Percentiles rank a stretch among this genome's conserved stretches.
Evolutionary conservation across 768 basidiomycete species (phyloP).

Genomic region (Lactarius deliciosus): DNA sequence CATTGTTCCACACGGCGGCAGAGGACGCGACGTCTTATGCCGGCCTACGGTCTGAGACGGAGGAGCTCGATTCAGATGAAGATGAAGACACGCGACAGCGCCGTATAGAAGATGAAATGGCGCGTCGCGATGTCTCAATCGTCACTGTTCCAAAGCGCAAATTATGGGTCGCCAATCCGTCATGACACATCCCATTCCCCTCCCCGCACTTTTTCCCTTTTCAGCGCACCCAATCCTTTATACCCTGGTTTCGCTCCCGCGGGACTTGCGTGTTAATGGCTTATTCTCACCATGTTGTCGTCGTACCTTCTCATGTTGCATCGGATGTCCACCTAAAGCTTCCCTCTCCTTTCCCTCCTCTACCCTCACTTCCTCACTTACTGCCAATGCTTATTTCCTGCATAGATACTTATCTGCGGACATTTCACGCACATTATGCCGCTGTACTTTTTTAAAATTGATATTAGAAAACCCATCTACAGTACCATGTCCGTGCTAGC

Average conservation of each 20-base stretch:
- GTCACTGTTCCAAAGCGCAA: constrained; percentile 71
- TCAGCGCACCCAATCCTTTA: neutral
- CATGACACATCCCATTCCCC: constrained; percentile 31
- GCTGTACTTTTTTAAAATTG: constrained; percentile 32
- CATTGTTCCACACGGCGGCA: constrained; percentile 50
- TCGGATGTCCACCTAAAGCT: constrained; percentile 35
- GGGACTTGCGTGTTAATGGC: constrained; percentile 16
- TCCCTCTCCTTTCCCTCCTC: neutral
- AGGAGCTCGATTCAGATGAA: constrained; percentile 62
- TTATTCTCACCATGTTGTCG: constrained; percentile 11
- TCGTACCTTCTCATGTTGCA: constrained; percentile 17
- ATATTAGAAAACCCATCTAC: constrained; percentile 26
- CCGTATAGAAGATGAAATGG: constrained; percentile 80
- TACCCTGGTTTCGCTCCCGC: constrained; percentile 13
- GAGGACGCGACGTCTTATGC: constrained; percentile 51
- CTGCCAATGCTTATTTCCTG: constrained; percentile 21
- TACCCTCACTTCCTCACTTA: constrained; percentile 5
- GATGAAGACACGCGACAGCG: constrained; percentile 74
- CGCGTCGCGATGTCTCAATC: constrained; percentile 79
- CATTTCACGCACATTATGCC: constrained; percentile 25
- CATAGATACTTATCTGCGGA: constrained; percentile 31
- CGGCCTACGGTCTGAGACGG: constrained; percentile 43
- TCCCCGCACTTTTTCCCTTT: neutral
- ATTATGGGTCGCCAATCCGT: constrained; percentile 72
- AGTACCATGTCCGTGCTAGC: constrained; percentile 26